phyloP scores from a whole-genome alignment of 1,284 basidiomycete genomes.

The Trichosporon ovoides region DNA sequence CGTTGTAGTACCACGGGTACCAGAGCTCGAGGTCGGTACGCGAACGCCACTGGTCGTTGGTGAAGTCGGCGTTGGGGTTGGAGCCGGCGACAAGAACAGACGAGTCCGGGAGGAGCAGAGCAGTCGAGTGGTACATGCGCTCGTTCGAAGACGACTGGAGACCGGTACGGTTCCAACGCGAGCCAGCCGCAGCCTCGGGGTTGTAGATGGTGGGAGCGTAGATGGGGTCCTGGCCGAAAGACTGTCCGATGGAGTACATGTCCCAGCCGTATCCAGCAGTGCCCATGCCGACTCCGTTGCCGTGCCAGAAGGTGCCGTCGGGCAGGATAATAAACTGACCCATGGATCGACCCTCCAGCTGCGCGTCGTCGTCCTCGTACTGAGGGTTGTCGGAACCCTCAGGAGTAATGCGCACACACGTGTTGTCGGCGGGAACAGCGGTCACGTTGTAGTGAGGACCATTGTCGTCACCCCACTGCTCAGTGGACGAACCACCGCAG shows the following conservation, averaged over 20 bases:
- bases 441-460: constrained; percentile 45
- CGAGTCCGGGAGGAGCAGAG: constrained; percentile 80
- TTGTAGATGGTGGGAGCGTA: constrained; percentile 57
- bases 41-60: constrained; percentile 44
- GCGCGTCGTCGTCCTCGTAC: constrained; percentile 61
- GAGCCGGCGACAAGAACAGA: constrained; percentile 84
- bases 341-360: constrained; percentile 72
- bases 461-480: constrained; percentile 46
- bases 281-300: constrained; percentile 74
- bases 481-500: constrained; percentile 72
- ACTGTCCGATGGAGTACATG: constrained; percentile 39
- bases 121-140: constrained; percentile 81
- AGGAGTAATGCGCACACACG: constrained; percentile 61
- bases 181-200: constrained; percentile 58
- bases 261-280: constrained; percentile 53
- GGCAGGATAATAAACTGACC: constrained; percentile 58
- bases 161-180: constrained; percentile 67
- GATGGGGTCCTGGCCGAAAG: constrained; percentile 46
- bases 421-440: constrained; percentile 47
- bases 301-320: constrained; percentile 48
- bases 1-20: constrained; percentile 55
- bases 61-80: constrained; percentile 82
- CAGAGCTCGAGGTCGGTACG: constrained; percentile 46
- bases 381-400: constrained; percentile 58
- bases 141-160: constrained; percentile 58